Conservation (phyloP, 2,329 filamentous ascomycete genomes). For the Microsporum ferrugineum region DNA sequence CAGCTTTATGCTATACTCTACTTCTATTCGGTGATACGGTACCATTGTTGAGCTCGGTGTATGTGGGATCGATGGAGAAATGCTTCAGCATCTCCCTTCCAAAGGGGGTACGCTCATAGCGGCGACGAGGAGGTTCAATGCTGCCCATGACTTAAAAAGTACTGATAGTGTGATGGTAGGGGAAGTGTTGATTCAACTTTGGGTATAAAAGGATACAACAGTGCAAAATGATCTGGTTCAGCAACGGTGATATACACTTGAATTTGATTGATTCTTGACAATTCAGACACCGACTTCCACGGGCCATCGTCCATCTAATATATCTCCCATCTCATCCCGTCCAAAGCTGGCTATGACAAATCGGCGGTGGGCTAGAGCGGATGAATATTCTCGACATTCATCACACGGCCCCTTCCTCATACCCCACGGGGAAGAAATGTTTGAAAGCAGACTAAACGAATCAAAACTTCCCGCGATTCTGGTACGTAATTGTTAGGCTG, state of each 20-base stretch:
- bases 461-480: not conserved
- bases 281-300: no score
- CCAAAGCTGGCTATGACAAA: not conserved
- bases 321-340: no score
- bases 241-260: no score
- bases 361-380: not conserved
- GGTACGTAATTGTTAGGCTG: not conserved
- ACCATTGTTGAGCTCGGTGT: slow-evolving; percentile 61
- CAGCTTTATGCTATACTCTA: not conserved
- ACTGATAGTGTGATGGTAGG: not conserved
- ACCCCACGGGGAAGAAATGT: not conserved
- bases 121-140: not conserved
- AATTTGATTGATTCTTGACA: no score
- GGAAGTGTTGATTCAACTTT: not conserved
- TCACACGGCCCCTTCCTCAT: not conserved
- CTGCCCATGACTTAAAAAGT: not conserved
- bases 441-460: not conserved
- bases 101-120: slow-evolving; percentile 6
- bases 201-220: not conserved
- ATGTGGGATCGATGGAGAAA: slow-evolving; percentile 59
- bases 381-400: not conserved
- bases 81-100: slow-evolving; percentile 48
- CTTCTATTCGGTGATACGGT: not conserved
- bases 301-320: no score
- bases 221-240: no score